Base-by-base conservation (phyloP, 139 green algal species). In the Zygnema cylindricum region DNA sequence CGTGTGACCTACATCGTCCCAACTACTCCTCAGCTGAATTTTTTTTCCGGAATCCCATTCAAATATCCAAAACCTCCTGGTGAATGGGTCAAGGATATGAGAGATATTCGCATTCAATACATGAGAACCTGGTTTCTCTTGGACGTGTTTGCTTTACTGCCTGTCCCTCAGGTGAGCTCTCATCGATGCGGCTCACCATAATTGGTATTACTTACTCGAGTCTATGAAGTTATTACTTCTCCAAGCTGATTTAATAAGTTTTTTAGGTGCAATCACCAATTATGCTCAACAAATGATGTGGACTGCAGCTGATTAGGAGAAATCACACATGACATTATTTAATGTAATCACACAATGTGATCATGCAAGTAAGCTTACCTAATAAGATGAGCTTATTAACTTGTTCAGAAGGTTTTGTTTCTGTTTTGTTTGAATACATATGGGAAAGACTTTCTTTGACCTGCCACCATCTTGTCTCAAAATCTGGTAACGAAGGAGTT, bases 141-240 rank as follows among this genome's bases (percentile, higher is more conserved):
- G 0, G 76, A 83, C 33, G 25, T 83, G 0, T 21, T 83, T 1
- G 43, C n/a, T 0, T 33, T 55, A 0, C 22, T 83, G 25, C 76
- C 76, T 33, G 33, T 83, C n/a, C 76, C 76, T 1, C 76, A 83
- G 33, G 76, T 86, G 16, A 63, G 49, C 7, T 63, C 7, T 63
- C 49, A 63, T 7, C 7, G 49, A 63, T 63, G 49, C 49, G 7
- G 16, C 16, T 63, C 16, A 7, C 49, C 49, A 63, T 16, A 63
- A 25, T 63, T 63, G 49, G 49, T 16, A 63, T 63, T 7, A 7
- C 49, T 63, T 7, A 63, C 16, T 63, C 49, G 16, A 25, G 7
- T 63, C 49, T n/a, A n/a, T n/a, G n/a, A n/a, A n/a, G n/a, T n/a
- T n/a, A n/a, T n/a, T n/a, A n/a, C n/a, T n/a, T n/a, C n/a, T n/a